These are phyloP conservation scores for Fusarium sp. DNA, from an alignment of 2,329 filamentous ascomycete species.

Conservation along the genomic window DNA sequence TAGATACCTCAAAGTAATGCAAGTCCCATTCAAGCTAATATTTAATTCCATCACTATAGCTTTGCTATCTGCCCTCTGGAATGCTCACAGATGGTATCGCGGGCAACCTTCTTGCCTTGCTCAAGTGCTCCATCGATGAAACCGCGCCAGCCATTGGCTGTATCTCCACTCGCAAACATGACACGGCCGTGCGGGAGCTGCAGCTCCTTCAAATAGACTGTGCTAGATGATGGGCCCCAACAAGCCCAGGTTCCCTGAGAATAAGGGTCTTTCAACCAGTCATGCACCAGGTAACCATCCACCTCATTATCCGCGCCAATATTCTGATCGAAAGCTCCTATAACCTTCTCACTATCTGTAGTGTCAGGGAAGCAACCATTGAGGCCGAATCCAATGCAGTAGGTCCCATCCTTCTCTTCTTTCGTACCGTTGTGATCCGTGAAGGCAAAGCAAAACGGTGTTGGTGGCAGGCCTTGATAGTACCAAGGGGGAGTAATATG, in stretches of 20 bases:
- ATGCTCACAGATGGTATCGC: too few species aligned
- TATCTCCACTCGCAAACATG: not conserved
- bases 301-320: not conserved
- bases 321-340: fast-evolving
- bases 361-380: not conserved
- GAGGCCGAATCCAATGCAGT: not conserved
- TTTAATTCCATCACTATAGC: too few species aligned
- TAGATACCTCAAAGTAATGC: too few species aligned
- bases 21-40: too few species aligned
- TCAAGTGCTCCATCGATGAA: not conserved
- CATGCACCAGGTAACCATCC: not conserved
- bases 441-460: not conserved
- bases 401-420: fast-evolving
- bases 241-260: not conserved
- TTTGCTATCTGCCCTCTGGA: too few species aligned
- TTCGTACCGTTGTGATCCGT: not conserved
- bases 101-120: not conserved
- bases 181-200: not conserved
- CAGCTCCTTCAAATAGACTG: not conserved
- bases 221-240: not conserved
- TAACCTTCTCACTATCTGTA: fast-evolving
- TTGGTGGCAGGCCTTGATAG: not conserved
- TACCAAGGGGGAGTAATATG: not conserved
- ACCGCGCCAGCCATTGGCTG: not conserved
- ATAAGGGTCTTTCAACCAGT: not conserved